Evolutionary conservation across 2,329 filamentous ascomycete genomes (phyloP).

Genomic region (Sordariomycetes sp.): DNA sequence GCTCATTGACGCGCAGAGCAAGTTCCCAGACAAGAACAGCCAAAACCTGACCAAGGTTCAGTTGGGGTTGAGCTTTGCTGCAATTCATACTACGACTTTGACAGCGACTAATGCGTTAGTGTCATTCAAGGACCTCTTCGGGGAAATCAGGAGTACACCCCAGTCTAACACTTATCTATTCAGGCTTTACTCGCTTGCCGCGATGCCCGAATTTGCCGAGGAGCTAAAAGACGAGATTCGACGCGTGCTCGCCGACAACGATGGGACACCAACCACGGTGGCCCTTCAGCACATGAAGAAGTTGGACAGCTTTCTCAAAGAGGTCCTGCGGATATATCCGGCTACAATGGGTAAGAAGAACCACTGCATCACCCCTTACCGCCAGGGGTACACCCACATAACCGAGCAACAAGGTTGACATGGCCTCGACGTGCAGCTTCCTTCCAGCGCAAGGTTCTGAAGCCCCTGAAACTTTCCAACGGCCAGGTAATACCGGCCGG

Average conservation of each 20-base stretch:
- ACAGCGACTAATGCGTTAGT: slow-evolving; percentile 30
- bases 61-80: slow-evolving; percentile 32
- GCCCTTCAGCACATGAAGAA: slow-evolving; percentile 25
- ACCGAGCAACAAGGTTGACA: too few relatives aligned
- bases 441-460: too few relatives aligned
- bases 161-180: too few relatives aligned
- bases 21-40: slow-evolving; percentile 19
- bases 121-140: too few relatives aligned
- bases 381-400: too few relatives aligned
- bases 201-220: slow-evolving; percentile 35
- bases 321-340: slow-evolving; percentile 21
- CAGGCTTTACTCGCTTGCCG: slow-evolving; percentile 36
- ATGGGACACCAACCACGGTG: slow-evolving; percentile 20
- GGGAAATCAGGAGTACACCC: too few relatives aligned
- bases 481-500: slow-evolving; percentile 27
- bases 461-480: neutral
- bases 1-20: slow-evolving; percentile 26
- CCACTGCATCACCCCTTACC: neutral
- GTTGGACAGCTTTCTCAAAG: slow-evolving; percentile 28
- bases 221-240: slow-evolving; percentile 40
- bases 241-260: slow-evolving; percentile 20
- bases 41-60: slow-evolving; percentile 28
- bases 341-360: neutral
- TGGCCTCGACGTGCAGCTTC: too few relatives aligned
- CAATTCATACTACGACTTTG: slow-evolving; percentile 39